Base-by-base conservation (phyloP, 176 grass and related monocot species). In the Zoysia pacifica region DNA sequence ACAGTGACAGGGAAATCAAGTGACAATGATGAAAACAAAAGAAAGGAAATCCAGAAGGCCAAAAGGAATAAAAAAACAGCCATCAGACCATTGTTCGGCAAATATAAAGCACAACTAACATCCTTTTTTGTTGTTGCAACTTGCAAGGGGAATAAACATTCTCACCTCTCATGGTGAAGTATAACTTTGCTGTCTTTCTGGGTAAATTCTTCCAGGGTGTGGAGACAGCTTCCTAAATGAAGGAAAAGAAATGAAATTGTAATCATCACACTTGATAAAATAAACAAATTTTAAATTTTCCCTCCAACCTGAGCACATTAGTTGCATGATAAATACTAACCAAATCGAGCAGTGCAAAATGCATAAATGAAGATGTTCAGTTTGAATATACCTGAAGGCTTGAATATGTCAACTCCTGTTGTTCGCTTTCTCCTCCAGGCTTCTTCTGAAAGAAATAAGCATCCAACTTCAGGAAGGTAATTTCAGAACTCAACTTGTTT, bases 171-270 rank as follows among this genome's bases (percentile, higher is more conserved):
- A 97, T 79, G 63, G 86, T 86, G 45, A 87, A 91, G 61, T 85
- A 91, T 71, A 93, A 69, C 83, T 93, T 97, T 80, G 80, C 19
- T 69, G 90, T 87, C 89, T 44, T 93, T 83, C 81, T 91, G 49
- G 90, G 86, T 69, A 93, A 83, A 87, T 83, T 65, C 83, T 66
- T 90, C 93, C 93, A 97, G 38, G 93, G 86, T 70, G 87, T 74
- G 47, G 74, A 84, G 75, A 89, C 87, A 82, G 90, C 93, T 74
- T 97, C 90, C 88, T 97, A 72, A 51, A 86, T 65, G 35, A 63
- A 69, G 67, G 10, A 44, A 76, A 60, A 51, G 16, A 6, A 61
- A 58, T 74, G 20, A 49, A 68, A 74, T 49, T 62, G n/a, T 28
- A 47, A 12, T 81, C 14, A 16, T 18, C 41, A 10, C 41, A 37